A percentile compares a stretch with the other conserved stretches of the same genome.
phyloP scores from a whole-genome alignment of 192 early-diverging fungal species.

The Coemansia sp. region DNA sequence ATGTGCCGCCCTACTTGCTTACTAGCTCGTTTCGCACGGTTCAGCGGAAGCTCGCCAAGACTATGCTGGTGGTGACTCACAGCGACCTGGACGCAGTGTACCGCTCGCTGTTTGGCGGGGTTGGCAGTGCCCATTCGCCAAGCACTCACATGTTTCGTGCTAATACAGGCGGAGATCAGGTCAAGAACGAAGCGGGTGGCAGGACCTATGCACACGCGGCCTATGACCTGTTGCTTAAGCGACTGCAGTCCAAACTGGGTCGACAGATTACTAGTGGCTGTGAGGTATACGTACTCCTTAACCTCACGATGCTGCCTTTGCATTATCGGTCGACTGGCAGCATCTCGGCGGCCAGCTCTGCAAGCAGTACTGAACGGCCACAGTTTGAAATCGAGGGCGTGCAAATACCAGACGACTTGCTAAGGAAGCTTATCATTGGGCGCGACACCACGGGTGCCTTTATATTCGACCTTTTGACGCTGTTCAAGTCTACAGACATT shows the following conservation, averaged over 20 bases:
- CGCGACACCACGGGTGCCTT: neutral
- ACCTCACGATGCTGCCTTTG: conserved; percentile 13
- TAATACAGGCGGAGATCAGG: neutral
- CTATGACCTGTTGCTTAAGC: conserved; percentile 18
- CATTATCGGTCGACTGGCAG: neutral
- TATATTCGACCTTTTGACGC: neutral
- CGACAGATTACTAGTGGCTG: conserved; percentile 1
- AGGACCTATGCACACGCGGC: conserved; percentile 1
- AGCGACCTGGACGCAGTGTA: conserved; percentile 14
- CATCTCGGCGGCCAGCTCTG: neutral
- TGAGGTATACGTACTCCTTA: conserved; percentile 12
- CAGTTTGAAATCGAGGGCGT: neutral
- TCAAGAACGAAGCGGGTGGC: neutral
- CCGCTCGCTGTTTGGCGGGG: conserved; percentile 5
- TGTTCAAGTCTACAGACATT: conserved; percentile 10
- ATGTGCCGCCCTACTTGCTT: conserved; percentile 23
- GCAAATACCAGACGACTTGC: neutral
- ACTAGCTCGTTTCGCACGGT: conserved; percentile 24
- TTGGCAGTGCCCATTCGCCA: neutral
- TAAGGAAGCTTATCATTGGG: neutral
- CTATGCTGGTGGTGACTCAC: conserved; percentile 14
- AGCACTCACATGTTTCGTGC: neutral
- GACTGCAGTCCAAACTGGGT: conserved; percentile 22
- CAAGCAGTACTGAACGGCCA: neutral
- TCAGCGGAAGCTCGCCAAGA: neutral